Conservation (phyloP, 148 eudicot genomes). For the Chenopodium quinoa region DNA sequence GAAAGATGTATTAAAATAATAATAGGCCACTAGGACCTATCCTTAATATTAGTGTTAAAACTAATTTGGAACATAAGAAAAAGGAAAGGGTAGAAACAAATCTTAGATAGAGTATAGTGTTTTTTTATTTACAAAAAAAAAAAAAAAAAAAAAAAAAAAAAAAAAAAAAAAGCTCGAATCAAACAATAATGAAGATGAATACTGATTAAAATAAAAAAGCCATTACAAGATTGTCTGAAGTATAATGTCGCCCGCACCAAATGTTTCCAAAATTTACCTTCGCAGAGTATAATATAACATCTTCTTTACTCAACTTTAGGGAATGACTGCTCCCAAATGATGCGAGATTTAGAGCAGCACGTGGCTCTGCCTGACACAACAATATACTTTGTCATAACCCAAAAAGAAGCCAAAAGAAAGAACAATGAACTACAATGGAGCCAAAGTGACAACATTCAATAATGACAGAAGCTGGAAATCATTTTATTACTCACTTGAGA, state of each 20-base stretch:
- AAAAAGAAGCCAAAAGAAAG: background rate
- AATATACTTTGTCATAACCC: slow-evolving; percentile 33
- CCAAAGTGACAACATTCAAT: background rate
- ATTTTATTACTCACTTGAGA: slow-evolving; percentile 78
- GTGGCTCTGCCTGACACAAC: slow-evolving; percentile 96
- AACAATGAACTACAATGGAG: background rate
- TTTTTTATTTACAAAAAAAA: too few species aligned
- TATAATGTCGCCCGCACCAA: background rate
- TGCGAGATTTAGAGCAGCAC: slow-evolving; percentile 98
- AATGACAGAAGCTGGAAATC: slow-evolving; percentile 3
- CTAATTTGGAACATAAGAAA: too few species aligned
- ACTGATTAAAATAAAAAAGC: background rate
- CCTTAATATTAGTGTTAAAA: too few species aligned
- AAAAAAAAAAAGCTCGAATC: background rate
- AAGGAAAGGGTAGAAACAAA: too few species aligned
- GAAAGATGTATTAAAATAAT: too few species aligned
- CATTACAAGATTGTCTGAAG: background rate
- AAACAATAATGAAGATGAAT: background rate
- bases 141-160: too few species aligned
- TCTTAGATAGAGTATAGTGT: too few species aligned
- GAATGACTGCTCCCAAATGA: slow-evolving; percentile 95
- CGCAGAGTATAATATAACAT: slow-evolving; percentile 86
- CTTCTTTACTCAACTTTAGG: slow-evolving; percentile 90
- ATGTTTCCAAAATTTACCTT: slow-evolving; percentile 49
- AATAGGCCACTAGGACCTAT: too few species aligned